Base-by-base conservation (phyloP, 352 stramenopile genomes). In the Globisporangium iwayamae region DNA sequence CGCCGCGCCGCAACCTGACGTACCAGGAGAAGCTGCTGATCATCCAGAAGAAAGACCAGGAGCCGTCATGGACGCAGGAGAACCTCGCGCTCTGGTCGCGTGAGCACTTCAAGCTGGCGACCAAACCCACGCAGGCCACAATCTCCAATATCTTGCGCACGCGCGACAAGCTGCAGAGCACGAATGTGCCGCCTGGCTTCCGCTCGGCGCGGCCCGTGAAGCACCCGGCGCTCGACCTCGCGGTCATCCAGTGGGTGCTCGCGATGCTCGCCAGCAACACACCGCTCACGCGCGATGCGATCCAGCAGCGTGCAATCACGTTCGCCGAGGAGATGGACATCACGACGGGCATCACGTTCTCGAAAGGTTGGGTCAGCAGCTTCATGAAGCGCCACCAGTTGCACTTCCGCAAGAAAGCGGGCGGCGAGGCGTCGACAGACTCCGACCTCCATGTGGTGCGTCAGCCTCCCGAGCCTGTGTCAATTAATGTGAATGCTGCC, bases 81-180 rank as follows among this genome's bases (percentile, higher is more conserved):
- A 75, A 72, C 48, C 72, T 87, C 57, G 72, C 74, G 56, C 61
- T 75, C 18, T 89, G 80, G 80, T 73, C 78, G 11, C 78, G 74
- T 55, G 75, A 87, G 60, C 65, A 76, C 62, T 86, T 89, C 60
- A 57, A 67, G 22, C 71, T 87, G 30, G 55, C 67, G 43, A 73
- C 47, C 4, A 78, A 75, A 57, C 81, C 78, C n/a, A 87, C 76
- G 32, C 78, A 87, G 61, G 78, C 78, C 57, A 86, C 80, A 14
- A 86, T 89, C 69, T 89, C 80, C 50, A 87, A 89, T 60, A 74
- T 86, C 30, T 60, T 89, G 57, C 71, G 76, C 45, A 57, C 60
- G 45, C 76, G 78, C 56, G 70, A 83, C 28, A 78, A 79, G 38
- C 71, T 87, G 51, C 68, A 80, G 63, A 71, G 22, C 36, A 67